Percentiles rank a stretch among this genome's conserved stretches.
Evolutionary conservation across 2,329 filamentous ascomycete species (phyloP).

Genomic region (Pestalotiopsis sp.): DNA sequence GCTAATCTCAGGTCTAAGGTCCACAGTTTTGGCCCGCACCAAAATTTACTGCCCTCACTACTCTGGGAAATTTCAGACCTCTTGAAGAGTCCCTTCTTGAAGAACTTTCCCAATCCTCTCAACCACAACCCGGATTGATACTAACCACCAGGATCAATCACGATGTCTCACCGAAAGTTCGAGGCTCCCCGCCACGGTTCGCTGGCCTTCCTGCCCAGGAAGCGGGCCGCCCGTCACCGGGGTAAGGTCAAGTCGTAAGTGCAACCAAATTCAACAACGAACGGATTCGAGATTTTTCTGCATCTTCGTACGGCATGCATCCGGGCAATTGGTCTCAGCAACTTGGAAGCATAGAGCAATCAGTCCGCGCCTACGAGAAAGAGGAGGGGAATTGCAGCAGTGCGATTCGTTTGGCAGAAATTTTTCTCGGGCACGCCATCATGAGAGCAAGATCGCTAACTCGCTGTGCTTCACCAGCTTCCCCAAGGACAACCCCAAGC

Average conservation of each 20-base stretch:
- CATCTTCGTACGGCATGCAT: not conserved
- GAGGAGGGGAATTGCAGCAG: not conserved
- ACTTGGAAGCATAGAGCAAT: not conserved
- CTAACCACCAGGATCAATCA: slow-evolving; percentile 35
- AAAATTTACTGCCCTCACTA: slow-evolving; percentile 11
- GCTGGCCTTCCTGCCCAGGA: slow-evolving; percentile 84
- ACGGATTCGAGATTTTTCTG: not conserved
- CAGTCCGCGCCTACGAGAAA: not conserved
- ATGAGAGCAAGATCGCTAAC: not conserved
- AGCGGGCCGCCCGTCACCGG: slow-evolving; percentile 91
- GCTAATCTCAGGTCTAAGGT: slow-evolving; percentile 27
- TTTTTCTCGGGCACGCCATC: not conserved
- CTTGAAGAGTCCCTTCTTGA: not conserved
- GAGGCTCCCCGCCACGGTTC: slow-evolving; percentile 95
- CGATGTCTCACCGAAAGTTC: slow-evolving; percentile 59
- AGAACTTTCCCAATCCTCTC: slow-evolving; percentile 27
- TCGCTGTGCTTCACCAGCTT: slow-evolving; percentile 65
- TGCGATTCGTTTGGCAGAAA: not conserved
- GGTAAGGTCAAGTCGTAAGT: slow-evolving; percentile 98
- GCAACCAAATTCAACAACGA: not conserved
- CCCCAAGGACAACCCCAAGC: slow-evolving; percentile 99
- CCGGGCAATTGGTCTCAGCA: not conserved
- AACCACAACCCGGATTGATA: slow-evolving; percentile 27
- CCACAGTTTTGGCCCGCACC: slow-evolving; percentile 13
- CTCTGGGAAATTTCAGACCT: slow-evolving; percentile 11